Percentiles rank a stretch among this genome's conserved stretches.
phyloP scores from a whole-genome alignment of 768 basidiomycete species.

The Lyophyllum shimeji region DNA sequence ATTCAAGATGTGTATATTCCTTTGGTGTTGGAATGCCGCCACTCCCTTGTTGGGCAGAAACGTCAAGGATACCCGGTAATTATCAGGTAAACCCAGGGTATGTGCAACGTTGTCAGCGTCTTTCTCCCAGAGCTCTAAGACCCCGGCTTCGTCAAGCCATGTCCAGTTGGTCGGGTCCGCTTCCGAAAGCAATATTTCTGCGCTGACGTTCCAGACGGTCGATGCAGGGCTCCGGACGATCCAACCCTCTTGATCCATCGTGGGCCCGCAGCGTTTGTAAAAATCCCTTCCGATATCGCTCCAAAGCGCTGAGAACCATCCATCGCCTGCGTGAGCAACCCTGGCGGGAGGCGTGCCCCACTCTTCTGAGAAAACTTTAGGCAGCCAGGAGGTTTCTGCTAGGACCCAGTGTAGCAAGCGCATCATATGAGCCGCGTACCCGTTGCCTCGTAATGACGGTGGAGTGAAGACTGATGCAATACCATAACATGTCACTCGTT shows the following conservation, averaged over 20 bases:
- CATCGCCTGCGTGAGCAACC: constrained; percentile 35
- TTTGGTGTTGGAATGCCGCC: constrained; percentile 40
- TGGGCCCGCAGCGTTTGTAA: constrained; percentile 42
- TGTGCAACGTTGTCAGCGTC: constrained; percentile 35
- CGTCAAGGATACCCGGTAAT: constrained; percentile 25
- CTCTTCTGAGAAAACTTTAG: constrained; percentile 29
- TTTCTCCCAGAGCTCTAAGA: constrained; percentile 35
- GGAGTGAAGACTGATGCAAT: constrained; percentile 62
- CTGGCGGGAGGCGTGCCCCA: constrained; percentile 45
- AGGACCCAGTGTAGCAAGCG: constrained; percentile 58
- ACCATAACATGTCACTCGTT: constrained; percentile 45
- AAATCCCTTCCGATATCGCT: constrained; percentile 51
- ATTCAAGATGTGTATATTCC: constrained; percentile 25
- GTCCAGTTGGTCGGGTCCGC: constrained; percentile 21
- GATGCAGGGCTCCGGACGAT: constrained; percentile 31
- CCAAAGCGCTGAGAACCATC: constrained; percentile 48
- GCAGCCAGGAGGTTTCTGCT: constrained; percentile 28
- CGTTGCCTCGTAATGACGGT: constrained; percentile 44
- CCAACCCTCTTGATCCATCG: constrained; percentile 41
- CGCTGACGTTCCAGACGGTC: constrained; percentile 38
- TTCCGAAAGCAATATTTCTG: not conserved
- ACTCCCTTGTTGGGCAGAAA: constrained; percentile 49
- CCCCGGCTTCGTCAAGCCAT: constrained; percentile 36
- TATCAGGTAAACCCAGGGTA: not conserved
- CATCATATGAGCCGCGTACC: constrained; percentile 67